phyloP scores from a whole-genome alignment of 257 asterid species.

The Oldenlandia corymbosa region DNA sequence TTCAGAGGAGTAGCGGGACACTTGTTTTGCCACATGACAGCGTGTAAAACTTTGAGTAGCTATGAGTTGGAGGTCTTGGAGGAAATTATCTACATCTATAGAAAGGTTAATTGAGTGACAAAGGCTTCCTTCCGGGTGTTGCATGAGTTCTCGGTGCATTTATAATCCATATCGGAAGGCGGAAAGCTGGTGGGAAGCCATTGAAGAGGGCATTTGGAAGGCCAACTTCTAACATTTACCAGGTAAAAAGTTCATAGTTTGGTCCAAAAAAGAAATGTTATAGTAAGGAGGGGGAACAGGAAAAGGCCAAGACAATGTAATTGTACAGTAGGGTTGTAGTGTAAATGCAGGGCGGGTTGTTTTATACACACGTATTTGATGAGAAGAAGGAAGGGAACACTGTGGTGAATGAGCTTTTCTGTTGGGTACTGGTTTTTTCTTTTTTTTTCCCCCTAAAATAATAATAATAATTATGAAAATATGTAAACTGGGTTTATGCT shows the following conservation, averaged over 20 bases:
- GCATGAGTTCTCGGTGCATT: no score
- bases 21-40: not conserved
- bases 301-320: not conserved
- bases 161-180: no score
- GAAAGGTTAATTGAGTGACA: no score
- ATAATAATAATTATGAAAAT: no score
- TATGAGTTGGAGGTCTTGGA: not conserved
- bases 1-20: constrained; percentile 6
- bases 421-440: no score
- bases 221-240: not conserved
- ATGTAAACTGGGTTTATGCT: no score
- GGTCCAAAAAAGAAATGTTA: not conserved
- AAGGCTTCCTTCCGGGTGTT: not conserved
- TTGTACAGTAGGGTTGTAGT: constrained; percentile 12
- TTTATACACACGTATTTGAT: not conserved
- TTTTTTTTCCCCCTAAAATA: no score
- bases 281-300: not conserved
- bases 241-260: not conserved
- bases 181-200: no score
- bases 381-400: not conserved
- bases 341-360: constrained; percentile 10
- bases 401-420: not conserved
- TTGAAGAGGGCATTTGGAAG: no score
- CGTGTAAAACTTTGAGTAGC: not conserved
- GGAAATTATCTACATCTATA: no score